phyloP scores from a whole-genome alignment of 2,329 filamentous ascomycete genomes.

The Paraconiothyrium sp. region DNA sequence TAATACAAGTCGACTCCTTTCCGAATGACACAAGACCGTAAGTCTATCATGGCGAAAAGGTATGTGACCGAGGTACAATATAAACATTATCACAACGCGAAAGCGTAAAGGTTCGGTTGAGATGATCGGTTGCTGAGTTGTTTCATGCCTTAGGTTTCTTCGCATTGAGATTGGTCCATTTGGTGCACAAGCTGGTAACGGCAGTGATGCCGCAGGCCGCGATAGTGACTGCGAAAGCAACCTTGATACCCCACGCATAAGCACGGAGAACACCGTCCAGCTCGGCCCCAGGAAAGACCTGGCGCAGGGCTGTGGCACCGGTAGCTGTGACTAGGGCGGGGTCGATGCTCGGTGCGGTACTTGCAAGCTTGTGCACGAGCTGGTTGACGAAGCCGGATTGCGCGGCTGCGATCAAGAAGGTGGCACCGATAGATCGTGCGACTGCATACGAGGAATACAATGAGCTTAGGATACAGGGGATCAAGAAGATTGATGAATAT shows the following conservation, averaged over 20 bases:
- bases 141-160: background rate
- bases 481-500: background rate
- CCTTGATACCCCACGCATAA: conserved; percentile 30
- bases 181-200: background rate
- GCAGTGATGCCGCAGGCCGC: background rate
- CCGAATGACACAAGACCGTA: no score
- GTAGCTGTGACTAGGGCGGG: conserved; percentile 44
- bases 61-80: no score
- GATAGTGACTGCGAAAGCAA: conserved; percentile 25
- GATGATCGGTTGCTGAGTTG: no score
- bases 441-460: conserved; percentile 35
- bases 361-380: conserved; percentile 41
- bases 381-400: conserved; percentile 52
- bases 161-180: background rate
- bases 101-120: no score
- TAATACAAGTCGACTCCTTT: no score
- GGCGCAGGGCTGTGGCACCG: conserved; percentile 53
- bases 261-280: conserved; percentile 20
- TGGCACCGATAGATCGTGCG: conserved; percentile 48
- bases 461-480: background rate
- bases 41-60: no score
- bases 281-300: conserved; percentile 33
- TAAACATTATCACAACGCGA: no score
- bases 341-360: conserved; percentile 43
- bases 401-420: conserved; percentile 48